Percentiles rank a stretch among this genome's conserved stretches.
These are phyloP conservation scores for Trichoderma orchidacearum DNA, from an alignment of 495 filamentous ascomycete species.

Conservation along the genomic window DNA sequence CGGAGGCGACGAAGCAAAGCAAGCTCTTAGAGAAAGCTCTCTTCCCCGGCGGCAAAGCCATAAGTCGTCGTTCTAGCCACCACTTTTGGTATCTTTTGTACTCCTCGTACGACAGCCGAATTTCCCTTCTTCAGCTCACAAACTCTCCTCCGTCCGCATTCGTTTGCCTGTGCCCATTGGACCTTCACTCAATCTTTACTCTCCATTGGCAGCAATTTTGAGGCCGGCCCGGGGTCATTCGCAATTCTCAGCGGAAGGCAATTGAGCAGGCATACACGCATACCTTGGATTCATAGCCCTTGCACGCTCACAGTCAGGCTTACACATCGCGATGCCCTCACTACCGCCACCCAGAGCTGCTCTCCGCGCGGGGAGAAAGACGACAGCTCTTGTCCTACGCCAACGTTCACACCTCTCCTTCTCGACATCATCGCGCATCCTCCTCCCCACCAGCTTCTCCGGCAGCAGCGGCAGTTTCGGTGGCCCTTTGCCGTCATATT, in stretches of 20 bases:
- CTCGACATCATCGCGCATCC: neutral
- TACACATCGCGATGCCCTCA: neutral
- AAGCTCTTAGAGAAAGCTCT: neutral
- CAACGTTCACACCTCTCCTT: neutral
- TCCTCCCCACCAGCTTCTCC: neutral
- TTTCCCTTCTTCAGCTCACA: neutral
- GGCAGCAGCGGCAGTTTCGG: slow-evolving; percentile 9
- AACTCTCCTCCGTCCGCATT: too few species aligned
- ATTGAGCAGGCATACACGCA: neutral
- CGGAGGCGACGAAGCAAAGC: neutral
- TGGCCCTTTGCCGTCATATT: slow-evolving; percentile 36
- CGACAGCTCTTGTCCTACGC: neutral
- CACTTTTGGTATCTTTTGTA: too few species aligned
- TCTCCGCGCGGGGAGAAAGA: neutral
- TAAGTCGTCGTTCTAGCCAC: neutral
- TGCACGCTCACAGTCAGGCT: too few species aligned
- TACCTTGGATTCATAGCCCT: neutral
- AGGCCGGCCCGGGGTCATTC: neutral
- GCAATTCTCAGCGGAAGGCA: neutral
- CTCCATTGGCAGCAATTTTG: neutral
- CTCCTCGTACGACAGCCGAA: neutral
- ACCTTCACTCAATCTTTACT: too few species aligned
- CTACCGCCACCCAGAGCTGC: neutral
- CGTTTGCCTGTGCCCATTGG: too few species aligned
- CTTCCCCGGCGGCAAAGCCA: neutral